phyloP scores from a whole-genome alignment of 23 red algal species.

The Pyropia yezoensis region DNA sequence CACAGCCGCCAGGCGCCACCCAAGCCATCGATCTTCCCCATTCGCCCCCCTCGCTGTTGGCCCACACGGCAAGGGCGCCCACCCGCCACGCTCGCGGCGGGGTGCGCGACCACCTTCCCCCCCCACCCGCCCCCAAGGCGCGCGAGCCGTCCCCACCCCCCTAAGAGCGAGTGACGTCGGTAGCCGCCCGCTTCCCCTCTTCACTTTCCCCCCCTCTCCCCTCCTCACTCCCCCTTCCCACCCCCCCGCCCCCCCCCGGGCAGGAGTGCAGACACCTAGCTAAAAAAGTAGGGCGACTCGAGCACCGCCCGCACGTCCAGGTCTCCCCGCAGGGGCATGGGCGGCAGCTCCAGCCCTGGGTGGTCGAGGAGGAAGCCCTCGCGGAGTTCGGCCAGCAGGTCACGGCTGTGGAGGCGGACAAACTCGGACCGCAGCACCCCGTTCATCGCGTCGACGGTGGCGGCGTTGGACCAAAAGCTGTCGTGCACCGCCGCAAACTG shows the following conservation, averaged over 20 bases:
- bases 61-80: neutral
- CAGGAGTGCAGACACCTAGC: neutral
- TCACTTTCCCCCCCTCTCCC: too few species aligned
- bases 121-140: neutral
- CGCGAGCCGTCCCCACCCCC: neutral
- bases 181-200: neutral
- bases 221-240: neutral
- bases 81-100: neutral
- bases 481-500: constrained; percentile 95
- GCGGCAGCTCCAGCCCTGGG: constrained; percentile 32
- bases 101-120: neutral
- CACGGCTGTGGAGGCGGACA: constrained; percentile 62
- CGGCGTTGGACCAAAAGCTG: constrained; percentile 89
- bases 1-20: too few species aligned
- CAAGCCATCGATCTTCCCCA: too few species aligned
- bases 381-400: constrained; percentile 63
- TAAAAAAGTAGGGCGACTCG: constrained; percentile 82
- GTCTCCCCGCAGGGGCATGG: constrained; percentile 50
- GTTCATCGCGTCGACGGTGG: constrained; percentile 75
- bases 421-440: constrained; percentile 68
- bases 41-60: neutral
- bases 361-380: constrained; percentile 51
- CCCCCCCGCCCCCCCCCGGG: too few species aligned
- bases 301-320: constrained; percentile 60
- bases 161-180: too few species aligned